phyloP scores from a whole-genome alignment of 805 yeast species.

The Nakazawaea laoshanensis region DNA sequence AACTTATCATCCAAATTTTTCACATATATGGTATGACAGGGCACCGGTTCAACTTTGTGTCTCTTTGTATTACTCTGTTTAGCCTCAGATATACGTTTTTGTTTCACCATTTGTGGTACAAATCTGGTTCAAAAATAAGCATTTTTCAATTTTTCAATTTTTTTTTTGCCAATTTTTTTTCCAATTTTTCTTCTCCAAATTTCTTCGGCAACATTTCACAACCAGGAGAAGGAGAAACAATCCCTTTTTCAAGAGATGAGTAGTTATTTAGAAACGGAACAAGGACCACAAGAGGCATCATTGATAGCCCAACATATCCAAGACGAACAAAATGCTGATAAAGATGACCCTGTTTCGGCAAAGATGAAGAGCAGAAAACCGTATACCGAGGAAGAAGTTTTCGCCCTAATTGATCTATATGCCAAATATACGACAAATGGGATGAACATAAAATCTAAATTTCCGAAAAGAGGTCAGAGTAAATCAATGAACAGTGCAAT shows the following conservation, averaged over 20 bases:
- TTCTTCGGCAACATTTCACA: too few relatives aligned
- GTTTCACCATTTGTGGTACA: too few relatives aligned
- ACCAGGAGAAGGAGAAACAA: too few relatives aligned
- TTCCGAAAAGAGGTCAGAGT: conserved; percentile 1
- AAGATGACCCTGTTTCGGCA: neutral
- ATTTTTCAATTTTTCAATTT: too few relatives aligned
- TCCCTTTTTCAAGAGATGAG: too few relatives aligned
- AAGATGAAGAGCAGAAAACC: conserved; percentile 13
- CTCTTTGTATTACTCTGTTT: too few relatives aligned
- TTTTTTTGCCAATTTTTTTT: too few relatives aligned
- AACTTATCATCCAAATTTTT: conserved; percentile 54
- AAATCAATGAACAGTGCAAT: conserved; percentile 6
- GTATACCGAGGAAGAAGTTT: conserved; percentile 11
- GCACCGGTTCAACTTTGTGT: conserved; percentile 2
- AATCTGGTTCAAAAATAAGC: too few relatives aligned
- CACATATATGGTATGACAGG: conserved; percentile 41
- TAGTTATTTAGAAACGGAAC: too few relatives aligned
- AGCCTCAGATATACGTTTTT: too few relatives aligned
- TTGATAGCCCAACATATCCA: conserved; percentile 6
- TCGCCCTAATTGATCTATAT: conserved; percentile 8
- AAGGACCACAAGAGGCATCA: too few relatives aligned
- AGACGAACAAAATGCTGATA: conserved; percentile 2
- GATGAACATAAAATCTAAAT: conserved; percentile 4
- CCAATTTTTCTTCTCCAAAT: too few relatives aligned
- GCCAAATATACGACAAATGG: conserved; percentile 9